phyloP scores from a whole-genome alignment of 768 basidiomycete genomes.

The Kwoniella dendrophila region DNA sequence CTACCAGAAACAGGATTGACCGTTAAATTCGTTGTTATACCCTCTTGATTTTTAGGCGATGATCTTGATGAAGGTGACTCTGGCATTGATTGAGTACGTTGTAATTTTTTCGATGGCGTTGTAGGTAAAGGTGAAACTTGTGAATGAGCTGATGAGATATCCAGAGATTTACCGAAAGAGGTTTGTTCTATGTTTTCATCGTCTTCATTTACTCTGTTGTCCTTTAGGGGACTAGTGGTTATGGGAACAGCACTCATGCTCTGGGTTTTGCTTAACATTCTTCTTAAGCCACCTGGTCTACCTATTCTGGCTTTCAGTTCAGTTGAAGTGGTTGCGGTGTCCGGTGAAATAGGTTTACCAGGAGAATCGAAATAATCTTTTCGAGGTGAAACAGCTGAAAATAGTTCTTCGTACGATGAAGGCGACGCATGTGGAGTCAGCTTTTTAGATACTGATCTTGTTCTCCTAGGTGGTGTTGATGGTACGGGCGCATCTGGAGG shows the following conservation, averaged over 20 bases:
- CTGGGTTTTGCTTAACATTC: slow-evolving; percentile 46
- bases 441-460: slow-evolving; percentile 6
- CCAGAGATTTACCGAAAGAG: slow-evolving; percentile 10
- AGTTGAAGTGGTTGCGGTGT: neutral
- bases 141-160: slow-evolving; percentile 1
- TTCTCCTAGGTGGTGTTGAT: slow-evolving; percentile 16
- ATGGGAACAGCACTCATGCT: slow-evolving; percentile 27
- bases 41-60: neutral
- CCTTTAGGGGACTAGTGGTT: slow-evolving; percentile 8
- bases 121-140: neutral
- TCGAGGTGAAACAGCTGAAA: slow-evolving; percentile 29
- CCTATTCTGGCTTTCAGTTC: neutral
- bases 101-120: slow-evolving; percentile 18
- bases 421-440: slow-evolving; percentile 31
- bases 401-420: slow-evolving; percentile 27
- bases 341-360: neutral
- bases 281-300: slow-evolving; percentile 25
- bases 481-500: slow-evolving; percentile 12
- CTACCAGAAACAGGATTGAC: neutral
- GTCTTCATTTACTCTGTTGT: neutral
- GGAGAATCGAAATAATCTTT: slow-evolving; percentile 20
- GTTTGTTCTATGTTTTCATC: neutral
- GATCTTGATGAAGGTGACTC: slow-evolving; percentile 28
- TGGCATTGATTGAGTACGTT: slow-evolving; percentile 17
- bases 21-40: neutral